Evolutionary conservation across 2,329 filamentous ascomycete genomes (phyloP).

Genomic region (Huntiella omanensis): DNA sequence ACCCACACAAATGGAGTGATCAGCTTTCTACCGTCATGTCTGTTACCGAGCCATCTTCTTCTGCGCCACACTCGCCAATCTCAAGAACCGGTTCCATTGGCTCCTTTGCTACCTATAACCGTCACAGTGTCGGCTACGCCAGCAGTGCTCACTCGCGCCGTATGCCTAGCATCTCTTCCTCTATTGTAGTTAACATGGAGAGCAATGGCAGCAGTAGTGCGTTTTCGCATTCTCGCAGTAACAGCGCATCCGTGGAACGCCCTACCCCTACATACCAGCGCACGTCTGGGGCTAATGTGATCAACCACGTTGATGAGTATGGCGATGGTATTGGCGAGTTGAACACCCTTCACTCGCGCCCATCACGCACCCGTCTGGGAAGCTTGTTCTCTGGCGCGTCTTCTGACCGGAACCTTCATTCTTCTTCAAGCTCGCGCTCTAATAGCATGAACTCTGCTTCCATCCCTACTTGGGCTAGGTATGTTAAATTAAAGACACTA

Average conservation of each 20-base stretch:
- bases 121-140: slow-evolving; percentile 25
- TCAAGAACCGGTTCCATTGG: slow-evolving; percentile 25
- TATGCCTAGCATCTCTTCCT: slow-evolving; percentile 39
- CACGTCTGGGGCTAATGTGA: slow-evolving; percentile 11
- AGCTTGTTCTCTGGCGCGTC: slow-evolving; percentile 28
- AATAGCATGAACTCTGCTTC: slow-evolving; percentile 26
- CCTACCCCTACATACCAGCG: slow-evolving; percentile 27
- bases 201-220: slow-evolving; percentile 13
- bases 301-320: slow-evolving; percentile 43
- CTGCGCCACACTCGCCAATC: slow-evolving; percentile 19
- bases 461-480: slow-evolving; percentile 37
- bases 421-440: slow-evolving; percentile 29
- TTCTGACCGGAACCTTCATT: slow-evolving; percentile 34
- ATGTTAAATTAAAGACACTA: slow-evolving; percentile 12
- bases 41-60: slow-evolving; percentile 35
- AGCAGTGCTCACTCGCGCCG: slow-evolving; percentile 33
- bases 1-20: slow-evolving; percentile 42
- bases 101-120: slow-evolving; percentile 20
- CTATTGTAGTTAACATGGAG: slow-evolving; percentile 19
- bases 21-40: slow-evolving; percentile 46
- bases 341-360: slow-evolving; percentile 30
- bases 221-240: slow-evolving; percentile 22
- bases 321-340: slow-evolving; percentile 45
- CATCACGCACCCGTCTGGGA: slow-evolving; percentile 33
- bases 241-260: slow-evolving; percentile 29